Evolutionary conservation across 2,329 filamentous ascomycete genomes (phyloP), one percentile per base, ranked within the genome.

Genomic region (Colletotrichum filicis): DNA sequence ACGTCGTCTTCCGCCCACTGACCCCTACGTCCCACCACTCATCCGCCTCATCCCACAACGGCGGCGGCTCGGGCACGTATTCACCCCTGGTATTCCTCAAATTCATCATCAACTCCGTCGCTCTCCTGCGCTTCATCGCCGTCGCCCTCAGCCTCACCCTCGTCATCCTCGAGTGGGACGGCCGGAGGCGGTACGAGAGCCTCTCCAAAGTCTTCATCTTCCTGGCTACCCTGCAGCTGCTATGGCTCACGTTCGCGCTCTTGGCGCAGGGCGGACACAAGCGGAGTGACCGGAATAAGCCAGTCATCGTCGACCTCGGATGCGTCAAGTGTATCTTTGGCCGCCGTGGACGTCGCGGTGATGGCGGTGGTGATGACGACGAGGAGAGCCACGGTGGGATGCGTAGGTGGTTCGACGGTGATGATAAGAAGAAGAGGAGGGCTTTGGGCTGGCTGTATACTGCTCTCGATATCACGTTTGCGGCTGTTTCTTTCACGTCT

Each of bases 301-400:
- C 52, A 3, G 12, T 62, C 9, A 35, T 57, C 19, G 6, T 74
- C 12, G 71, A 74, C 30, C 9, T 74, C 9, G 71, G 71, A 1
- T 62, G 42, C 1, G 61, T 74, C 9, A 42, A 67, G 57, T 74
- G 67, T 53, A 67, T 74, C 52, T 74, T 71, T 14, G 63, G 63
- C 3, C 24, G 61, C 42, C 42, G 42, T 22, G 42, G 42, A 8
- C 16, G 37, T 6, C 37, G 37, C 7, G 37, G 37, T 19, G 37
- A 32, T 35, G 60, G n/a, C 35, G 32, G 42, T 37, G 11, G 49
- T 16, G 7, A 63, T 16, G 28, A 52, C 16, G 68, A 63, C 4
- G 57, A 32, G 2, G 30, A 32, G 16, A 61, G 52, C 6, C 46
- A 19, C 11, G 61, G 12, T 22, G 46, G 62, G 11, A 1, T 67